Conservation (phyloP, 495 filamentous ascomycete species). For the Aspergillus taichungensis region DNA sequence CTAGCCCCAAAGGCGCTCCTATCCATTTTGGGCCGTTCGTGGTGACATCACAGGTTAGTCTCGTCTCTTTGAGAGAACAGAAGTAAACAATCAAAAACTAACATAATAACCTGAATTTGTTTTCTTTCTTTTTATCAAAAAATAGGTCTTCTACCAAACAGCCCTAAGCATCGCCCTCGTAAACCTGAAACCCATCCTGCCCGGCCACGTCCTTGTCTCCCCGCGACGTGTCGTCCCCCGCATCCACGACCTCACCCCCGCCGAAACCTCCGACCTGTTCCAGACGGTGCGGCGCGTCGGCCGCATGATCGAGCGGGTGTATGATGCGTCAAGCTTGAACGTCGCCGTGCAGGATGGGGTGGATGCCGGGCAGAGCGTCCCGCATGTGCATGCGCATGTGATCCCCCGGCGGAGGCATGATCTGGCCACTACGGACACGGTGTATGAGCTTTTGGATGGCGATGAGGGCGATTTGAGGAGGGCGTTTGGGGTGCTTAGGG, state of each 20-base stretch:
- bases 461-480: conserved; percentile 79
- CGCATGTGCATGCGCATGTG: conserved; percentile 89
- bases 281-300: conserved; percentile 72
- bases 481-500: conserved; percentile 16
- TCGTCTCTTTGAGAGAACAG: neutral
- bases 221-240: conserved; percentile 54
- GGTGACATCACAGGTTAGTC: conserved; percentile 36
- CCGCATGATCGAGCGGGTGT: conserved; percentile 66
- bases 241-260: conserved; percentile 61
- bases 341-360: conserved; percentile 87
- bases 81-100: conserved; percentile 1
- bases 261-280: conserved; percentile 80
- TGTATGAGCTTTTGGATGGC: conserved; percentile 76
- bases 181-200: conserved; percentile 89
- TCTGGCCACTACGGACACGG: conserved; percentile 48
- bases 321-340: conserved; percentile 63
- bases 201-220: conserved; percentile 81
- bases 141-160: conserved; percentile 75
- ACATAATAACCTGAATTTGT: neutral
- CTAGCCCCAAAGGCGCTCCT: conserved; percentile 23
- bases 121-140: too few species aligned
- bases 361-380: conserved; percentile 82
- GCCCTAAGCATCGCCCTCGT: conserved; percentile 74
- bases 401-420: conserved; percentile 64
- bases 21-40: conserved; percentile 40